A percentile compares a stretch with the other conserved stretches of the same genome.
Conservation (phyloP, 148 eudicot genomes). For the Rhododendron ovatum region DNA sequence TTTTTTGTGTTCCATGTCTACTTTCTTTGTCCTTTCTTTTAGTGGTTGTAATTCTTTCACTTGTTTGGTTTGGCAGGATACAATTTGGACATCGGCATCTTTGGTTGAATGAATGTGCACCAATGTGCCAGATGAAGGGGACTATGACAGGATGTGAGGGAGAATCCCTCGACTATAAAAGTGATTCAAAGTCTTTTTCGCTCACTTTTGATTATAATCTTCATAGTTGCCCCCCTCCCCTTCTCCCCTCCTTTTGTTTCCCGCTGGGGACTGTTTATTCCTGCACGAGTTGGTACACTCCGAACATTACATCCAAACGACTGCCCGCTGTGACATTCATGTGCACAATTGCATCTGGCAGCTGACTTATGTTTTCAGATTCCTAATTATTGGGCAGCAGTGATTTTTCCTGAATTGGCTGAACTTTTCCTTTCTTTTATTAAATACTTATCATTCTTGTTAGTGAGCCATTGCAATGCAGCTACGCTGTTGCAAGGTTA, state of each 20-base stretch:
- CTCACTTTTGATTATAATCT: neutral
- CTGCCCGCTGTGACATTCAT: neutral
- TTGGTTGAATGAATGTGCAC: neutral
- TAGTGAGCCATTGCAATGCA: neutral
- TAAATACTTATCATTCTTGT: neutral
- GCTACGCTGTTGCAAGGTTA: neutral
- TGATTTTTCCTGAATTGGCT: slow-evolving; percentile 3
- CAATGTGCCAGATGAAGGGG: slow-evolving; percentile 6
- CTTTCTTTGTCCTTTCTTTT: neutral
- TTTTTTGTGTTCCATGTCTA: neutral
- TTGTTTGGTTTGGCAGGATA: slow-evolving; percentile 11
- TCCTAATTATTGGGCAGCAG: neutral
- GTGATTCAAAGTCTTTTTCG: neutral
- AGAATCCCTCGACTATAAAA: neutral
- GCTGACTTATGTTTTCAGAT: neutral
- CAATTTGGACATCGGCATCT: neutral
- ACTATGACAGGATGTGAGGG: neutral
- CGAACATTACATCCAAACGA: neutral
- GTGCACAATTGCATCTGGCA: slow-evolving; percentile 4
- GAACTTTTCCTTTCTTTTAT: neutral
- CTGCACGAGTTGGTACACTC: neutral
- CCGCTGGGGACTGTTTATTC: neutral
- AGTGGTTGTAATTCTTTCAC: neutral
- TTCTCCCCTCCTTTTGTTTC: neutral
- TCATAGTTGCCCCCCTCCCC: neutral